Evolutionary conservation across 2,329 filamentous ascomycete species (phyloP).

Genomic region (Fusarium devonianum): DNA sequence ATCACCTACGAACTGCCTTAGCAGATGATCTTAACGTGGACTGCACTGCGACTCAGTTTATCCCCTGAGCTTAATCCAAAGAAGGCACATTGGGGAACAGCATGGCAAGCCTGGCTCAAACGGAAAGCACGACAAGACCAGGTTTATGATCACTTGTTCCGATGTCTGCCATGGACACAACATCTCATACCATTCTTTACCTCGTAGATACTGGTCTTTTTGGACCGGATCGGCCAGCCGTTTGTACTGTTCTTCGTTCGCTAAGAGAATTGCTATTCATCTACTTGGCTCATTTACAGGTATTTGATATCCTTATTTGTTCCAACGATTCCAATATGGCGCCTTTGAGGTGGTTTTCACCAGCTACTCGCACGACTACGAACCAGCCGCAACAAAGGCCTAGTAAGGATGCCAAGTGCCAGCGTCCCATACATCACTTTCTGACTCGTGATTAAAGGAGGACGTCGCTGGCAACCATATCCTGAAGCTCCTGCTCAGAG

Average conservation of each 20-base stretch:
- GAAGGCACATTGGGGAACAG: too few relatives aligned
- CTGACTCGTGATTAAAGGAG: neutral
- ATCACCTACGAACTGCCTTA: too few relatives aligned
- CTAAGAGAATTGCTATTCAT: constrained; percentile 9
- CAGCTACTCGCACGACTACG: neutral
- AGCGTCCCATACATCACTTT: neutral
- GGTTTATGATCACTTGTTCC: neutral
- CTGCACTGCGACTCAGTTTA: too few relatives aligned
- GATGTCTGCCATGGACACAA: too few relatives aligned
- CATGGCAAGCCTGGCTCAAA: neutral
- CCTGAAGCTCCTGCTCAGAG: neutral
- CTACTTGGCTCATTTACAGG: neutral
- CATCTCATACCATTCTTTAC: neutral
- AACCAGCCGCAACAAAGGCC: neutral
- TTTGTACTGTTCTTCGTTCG: constrained; percentile 10
- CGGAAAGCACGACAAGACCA: neutral
- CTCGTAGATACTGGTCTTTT: constrained; percentile 3
- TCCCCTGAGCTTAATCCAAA: too few relatives aligned
- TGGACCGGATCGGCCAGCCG: constrained; percentile 11
- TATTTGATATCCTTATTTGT: neutral
- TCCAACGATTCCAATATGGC: neutral
- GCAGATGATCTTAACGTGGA: too few relatives aligned
- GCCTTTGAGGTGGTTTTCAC: neutral
- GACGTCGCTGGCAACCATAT: neutral
- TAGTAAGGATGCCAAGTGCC: neutral